Base-by-base conservation (phyloP, 2,329 filamentous ascomycete species). In the Penicillium verrucosum region DNA sequence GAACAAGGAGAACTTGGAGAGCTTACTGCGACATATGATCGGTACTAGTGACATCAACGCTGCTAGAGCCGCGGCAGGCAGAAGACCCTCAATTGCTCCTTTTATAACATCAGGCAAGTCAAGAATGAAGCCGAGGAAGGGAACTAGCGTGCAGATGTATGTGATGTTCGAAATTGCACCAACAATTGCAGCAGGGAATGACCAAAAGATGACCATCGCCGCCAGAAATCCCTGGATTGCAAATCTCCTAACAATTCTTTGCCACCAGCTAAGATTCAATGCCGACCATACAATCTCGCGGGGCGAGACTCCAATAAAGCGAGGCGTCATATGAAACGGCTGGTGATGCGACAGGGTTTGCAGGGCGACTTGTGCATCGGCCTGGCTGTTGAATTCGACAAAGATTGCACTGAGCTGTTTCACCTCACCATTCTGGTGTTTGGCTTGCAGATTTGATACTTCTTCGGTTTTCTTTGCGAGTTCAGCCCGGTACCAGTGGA, bases 281-380 rank as follows among this genome's bases (percentile, higher is more conserved):
- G 92, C 89, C 29, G 81, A 84, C 94, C 94, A 99, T 57, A 97
- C 85, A n/a, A 99, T 82, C 69, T 97, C 92, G 16, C 80, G 79
- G 0, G 94, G 94, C 12, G 86, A 84, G 51, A 97, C 83, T 5
- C 92, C 93, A 51, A 93, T 89, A 66, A 88, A 91, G 4, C 91
- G 86, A n/a, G 91, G 91, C 0, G 88, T 84, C 86, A 97, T 92
- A 68, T 93, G 90, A 38, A 96, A 81, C 8, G 90, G 89, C 57
- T 90, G 87, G 72, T 96, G 91, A 70, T 95, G 89, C 5, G 92
- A 87, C 14, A 97, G 78, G 2, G 88, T 87, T 72, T 97, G 94
- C 68, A 86, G 89, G 10, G 93, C 93, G 43, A 86, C 83, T 72
- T 97, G 92, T 9, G 94, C 94, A 51, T 89, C 88, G 49, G 88